Conservation (phyloP, 495 filamentous ascomycete genomes). For the Aspergillus baeticus region DNA sequence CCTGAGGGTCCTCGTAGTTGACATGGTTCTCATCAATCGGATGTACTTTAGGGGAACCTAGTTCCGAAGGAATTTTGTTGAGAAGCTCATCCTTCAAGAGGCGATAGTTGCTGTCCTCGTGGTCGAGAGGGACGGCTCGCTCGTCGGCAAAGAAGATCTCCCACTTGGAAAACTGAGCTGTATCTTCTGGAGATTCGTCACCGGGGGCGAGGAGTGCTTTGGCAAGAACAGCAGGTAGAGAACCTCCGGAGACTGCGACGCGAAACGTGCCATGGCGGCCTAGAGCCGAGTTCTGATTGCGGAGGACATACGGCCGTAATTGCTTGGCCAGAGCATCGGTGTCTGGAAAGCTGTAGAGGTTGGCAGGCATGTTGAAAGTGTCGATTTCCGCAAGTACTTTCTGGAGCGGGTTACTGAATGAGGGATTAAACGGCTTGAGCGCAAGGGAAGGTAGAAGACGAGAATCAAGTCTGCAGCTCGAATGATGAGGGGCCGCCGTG, state of each 20-base stretch:
- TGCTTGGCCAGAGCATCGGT: slow-evolving; percentile 65
- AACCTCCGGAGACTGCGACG: slow-evolving; percentile 90
- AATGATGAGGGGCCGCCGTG: not conserved
- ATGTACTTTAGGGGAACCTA: slow-evolving; percentile 68
- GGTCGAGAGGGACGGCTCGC: slow-evolving; percentile 86
- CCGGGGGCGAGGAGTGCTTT: slow-evolving; percentile 68
- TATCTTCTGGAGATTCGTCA: slow-evolving; percentile 56
- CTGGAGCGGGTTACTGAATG: not conserved
- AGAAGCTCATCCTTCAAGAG: slow-evolving; percentile 84
- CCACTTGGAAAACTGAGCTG: slow-evolving; percentile 80
- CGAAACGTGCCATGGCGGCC: slow-evolving; percentile 81
- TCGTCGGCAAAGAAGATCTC: slow-evolving; percentile 99
- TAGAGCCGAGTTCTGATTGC: slow-evolving; percentile 73
- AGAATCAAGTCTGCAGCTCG: not conserved
- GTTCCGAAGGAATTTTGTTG: slow-evolving; percentile 71
- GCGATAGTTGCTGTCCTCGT: slow-evolving; percentile 90
- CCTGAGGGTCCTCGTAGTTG: slow-evolving; percentile 80
- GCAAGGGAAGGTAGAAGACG: not conserved
- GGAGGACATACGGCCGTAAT: slow-evolving; percentile 77
- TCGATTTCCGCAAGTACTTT: not conserved
- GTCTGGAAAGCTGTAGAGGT: slow-evolving; percentile 77
- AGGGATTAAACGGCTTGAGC: not conserved
- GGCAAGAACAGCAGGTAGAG: slow-evolving; percentile 83
- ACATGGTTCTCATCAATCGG: slow-evolving; percentile 72
- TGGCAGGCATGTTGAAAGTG: slow-evolving; percentile 49